Evolutionary conservation across 257 asterid genomes (phyloP), one percentile per base, ranked within the genome.

Genomic region (Parsonsia alboflavescens): DNA sequence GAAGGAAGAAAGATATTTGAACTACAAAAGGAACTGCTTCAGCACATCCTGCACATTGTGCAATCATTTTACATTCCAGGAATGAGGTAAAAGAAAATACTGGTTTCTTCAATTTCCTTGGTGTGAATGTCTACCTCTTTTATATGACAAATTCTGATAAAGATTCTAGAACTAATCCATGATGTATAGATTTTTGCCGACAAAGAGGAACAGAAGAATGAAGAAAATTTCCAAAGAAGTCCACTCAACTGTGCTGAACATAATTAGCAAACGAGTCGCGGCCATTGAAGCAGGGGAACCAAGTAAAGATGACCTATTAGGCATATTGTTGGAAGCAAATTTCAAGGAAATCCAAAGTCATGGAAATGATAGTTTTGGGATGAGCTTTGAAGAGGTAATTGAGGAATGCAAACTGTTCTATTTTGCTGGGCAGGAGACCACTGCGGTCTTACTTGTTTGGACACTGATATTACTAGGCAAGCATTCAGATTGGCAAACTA

Each of bases 1-100:
- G 84, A 85, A 79, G 89, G 89, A 3, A 52, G 79, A 63, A 80
- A 53, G 53, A 77, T 85, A 67, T 85, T 85, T 49, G 78, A 81
- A 39, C 84, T 83, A 26, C 87, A 74, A 58, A 79, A 44, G 26
- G 74, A 83, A 72, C 78, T 56, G n/a, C 16, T 30, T 15, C 28
- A 52, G 24, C 84, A 57, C 59, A 2, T 77, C 39, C 19, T 74
- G 39, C 46, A 78, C 41, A 75, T 70, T 2, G 0, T 53, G 28
- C 59, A n/a, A 28, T 57, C 69, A 2, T 0, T 78, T 62, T 74
- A 75, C 74, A 70, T 83, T 36, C 87, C 85, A 0, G 85, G 84
- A 19, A 70, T 70, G 84, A 76, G 84, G 89, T 80, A 79, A 54
- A 4, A n/a, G n/a, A n/a, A 2, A 7, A 16, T 41, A 65, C 57